Percentiles rank a stretch among this genome's conserved stretches.
Evolutionary conservation across 495 filamentous ascomycete species (phyloP).

Genomic region (Cetradonia linearis): DNA sequence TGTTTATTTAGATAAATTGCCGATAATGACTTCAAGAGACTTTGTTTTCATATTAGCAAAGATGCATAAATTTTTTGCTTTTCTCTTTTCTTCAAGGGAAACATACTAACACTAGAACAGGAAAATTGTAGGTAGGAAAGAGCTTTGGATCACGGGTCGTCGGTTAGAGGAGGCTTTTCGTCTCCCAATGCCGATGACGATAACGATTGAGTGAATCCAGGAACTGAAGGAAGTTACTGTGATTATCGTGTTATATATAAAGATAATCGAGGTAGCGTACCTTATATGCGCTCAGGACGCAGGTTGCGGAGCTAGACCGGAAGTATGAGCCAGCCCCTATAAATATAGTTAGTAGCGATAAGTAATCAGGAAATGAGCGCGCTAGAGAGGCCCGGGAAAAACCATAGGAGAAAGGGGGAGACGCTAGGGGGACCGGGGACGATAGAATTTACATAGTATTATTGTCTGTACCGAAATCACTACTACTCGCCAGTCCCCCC

Average conservation of each 20-base stretch:
- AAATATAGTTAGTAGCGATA: too few relatives aligned
- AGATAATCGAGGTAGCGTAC: not conserved
- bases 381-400: too few relatives aligned
- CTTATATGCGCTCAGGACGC: not conserved
- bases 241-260: not conserved
- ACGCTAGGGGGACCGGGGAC: too few relatives aligned
- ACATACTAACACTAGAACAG: not conserved
- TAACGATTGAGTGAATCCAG: not conserved
- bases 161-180: not conserved
- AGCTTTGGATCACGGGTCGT: not conserved
- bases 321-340: not conserved
- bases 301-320: not conserved
- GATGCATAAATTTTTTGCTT: not conserved
- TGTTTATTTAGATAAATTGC: not conserved
- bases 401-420: too few relatives aligned
- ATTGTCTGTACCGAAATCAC: too few relatives aligned
- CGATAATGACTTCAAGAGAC: not conserved
- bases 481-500: too few relatives aligned
- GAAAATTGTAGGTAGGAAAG: conserved; percentile 1
- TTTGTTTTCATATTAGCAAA: conserved; percentile 5
- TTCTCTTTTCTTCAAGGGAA: conserved; percentile 1
- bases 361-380: too few relatives aligned
- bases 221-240: not conserved
- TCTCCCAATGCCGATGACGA: not conserved
- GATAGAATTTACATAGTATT: too few relatives aligned